Percentiles rank a stretch among this genome's conserved stretches.
Evolutionary conservation across 331 rosid species (phyloP).

Genomic region (Acacia pycnantha): DNA sequence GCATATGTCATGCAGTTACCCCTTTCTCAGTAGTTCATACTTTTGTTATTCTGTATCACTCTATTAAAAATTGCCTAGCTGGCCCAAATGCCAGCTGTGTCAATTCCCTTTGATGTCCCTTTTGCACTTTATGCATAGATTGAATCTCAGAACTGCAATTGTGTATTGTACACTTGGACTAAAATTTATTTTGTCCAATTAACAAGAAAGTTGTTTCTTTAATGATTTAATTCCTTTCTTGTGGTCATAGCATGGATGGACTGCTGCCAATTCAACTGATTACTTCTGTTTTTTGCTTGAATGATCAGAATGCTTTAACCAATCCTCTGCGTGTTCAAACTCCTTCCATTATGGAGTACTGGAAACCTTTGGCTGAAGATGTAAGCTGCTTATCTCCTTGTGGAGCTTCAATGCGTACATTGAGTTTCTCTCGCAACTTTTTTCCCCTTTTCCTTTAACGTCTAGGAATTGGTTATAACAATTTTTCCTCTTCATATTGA

Average conservation of each 20-base stretch:
- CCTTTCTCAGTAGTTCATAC: neutral
- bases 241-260: conserved; percentile 10
- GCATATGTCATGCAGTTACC: neutral
- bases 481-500: conserved; percentile 5
- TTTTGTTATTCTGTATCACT: neutral
- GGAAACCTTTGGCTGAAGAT: conserved; percentile 97
- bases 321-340: conserved; percentile 94
- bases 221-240: conserved; percentile 10
- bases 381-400: conserved; percentile 51
- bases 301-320: conserved; percentile 77
- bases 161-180: neutral
- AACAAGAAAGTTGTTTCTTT: neutral
- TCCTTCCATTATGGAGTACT: conserved; percentile 82
- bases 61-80: neutral
- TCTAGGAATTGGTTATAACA: conserved; percentile 1
- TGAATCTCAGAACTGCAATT: neutral
- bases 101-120: neutral
- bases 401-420: conserved; percentile 6
- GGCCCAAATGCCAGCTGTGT: neutral
- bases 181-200: neutral
- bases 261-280: conserved; percentile 1
- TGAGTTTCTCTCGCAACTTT: conserved; percentile 6
- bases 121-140: neutral
- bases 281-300: conserved; percentile 27
- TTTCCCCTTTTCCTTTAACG: conserved; percentile 2